These are phyloP conservation scores for Fraxinus paxiana DNA, from an alignment of 305 asterid genomes.

Conservation along the genomic window DNA sequence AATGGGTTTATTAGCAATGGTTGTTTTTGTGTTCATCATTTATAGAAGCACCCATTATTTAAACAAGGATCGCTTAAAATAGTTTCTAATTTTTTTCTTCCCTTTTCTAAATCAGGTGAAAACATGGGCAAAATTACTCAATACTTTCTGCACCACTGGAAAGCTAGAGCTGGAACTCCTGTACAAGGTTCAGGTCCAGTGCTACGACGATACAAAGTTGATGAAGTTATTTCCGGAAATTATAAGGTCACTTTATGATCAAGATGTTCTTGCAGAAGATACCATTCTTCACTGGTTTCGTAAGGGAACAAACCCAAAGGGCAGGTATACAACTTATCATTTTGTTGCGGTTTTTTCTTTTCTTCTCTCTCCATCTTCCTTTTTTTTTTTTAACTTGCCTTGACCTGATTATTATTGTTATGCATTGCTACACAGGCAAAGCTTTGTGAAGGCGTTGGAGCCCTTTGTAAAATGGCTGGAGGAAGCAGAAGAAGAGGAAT, in stretches of 20 bases:
- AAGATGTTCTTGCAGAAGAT: slow-evolving; percentile 94
- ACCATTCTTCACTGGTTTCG: slow-evolving; percentile 97
- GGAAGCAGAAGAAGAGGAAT: slow-evolving; percentile 98
- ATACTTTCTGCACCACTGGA: slow-evolving; percentile 79
- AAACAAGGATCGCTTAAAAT: neutral
- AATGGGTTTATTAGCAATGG: neutral
- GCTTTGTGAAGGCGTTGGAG: slow-evolving; percentile 88
- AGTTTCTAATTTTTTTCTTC: neutral
- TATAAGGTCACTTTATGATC: slow-evolving; percentile 83
- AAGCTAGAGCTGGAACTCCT: slow-evolving; percentile 90
- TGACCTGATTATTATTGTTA: neutral
- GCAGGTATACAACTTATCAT: slow-evolving; percentile 43
- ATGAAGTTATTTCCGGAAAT: slow-evolving; percentile 95
- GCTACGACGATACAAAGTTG: slow-evolving; percentile 93
- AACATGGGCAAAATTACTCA: slow-evolving; percentile 78
- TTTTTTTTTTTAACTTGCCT: neutral
- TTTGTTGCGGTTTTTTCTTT: neutral
- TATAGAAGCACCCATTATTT: neutral
- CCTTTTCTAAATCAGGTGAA: slow-evolving; percentile 52
- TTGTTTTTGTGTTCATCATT: neutral
- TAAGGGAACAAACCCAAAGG: slow-evolving; percentile 84
- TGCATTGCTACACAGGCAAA: slow-evolving; percentile 56
- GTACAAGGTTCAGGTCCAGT: slow-evolving; percentile 89
- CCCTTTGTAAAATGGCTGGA: slow-evolving; percentile 95
- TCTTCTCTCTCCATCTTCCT: neutral